Conservation (phyloP, 768 basidiomycete genomes). For the Leccinum aurantiacum region DNA sequence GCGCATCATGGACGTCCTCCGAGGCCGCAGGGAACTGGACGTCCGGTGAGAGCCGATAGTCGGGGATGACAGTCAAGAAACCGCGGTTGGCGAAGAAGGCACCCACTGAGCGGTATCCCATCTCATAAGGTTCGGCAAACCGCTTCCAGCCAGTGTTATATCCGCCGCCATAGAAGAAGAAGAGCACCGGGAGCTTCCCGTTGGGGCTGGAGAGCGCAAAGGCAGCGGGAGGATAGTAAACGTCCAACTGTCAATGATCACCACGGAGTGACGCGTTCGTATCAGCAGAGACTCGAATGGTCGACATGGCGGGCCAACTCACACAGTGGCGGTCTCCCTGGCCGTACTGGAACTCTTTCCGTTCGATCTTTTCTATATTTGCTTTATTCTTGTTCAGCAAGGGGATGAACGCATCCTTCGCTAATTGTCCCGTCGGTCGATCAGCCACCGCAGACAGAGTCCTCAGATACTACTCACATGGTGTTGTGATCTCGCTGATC, state of each 20-base stretch:
- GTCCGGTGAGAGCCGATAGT: constrained; percentile 64
- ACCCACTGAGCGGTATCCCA: constrained; percentile 55
- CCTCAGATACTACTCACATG: constrained; percentile 31
- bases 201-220: constrained; percentile 22
- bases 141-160: constrained; percentile 53
- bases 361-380: constrained; percentile 48
- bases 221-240: constrained; percentile 54
- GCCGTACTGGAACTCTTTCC: constrained; percentile 60
- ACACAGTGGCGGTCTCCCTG: constrained; percentile 40
- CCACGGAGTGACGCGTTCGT: not conserved
- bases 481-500: constrained; percentile 31
- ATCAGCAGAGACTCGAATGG: not conserved
- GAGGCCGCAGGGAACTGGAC: constrained; percentile 53
- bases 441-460: not conserved
- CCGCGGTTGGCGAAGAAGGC: constrained; percentile 61
- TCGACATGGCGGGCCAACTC: not conserved
- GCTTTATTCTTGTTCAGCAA: constrained; percentile 47
- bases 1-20: constrained; percentile 60
- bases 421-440: constrained; percentile 29
- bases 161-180: constrained; percentile 70
- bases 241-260: constrained; percentile 50
- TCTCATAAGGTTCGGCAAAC: constrained; percentile 45
- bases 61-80: constrained; percentile 61
- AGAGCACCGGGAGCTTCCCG: constrained; percentile 47
- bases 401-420: constrained; percentile 47